Conservation (phyloP, 495 filamentous ascomycete species). For the Terfezia claveryi region DNA sequence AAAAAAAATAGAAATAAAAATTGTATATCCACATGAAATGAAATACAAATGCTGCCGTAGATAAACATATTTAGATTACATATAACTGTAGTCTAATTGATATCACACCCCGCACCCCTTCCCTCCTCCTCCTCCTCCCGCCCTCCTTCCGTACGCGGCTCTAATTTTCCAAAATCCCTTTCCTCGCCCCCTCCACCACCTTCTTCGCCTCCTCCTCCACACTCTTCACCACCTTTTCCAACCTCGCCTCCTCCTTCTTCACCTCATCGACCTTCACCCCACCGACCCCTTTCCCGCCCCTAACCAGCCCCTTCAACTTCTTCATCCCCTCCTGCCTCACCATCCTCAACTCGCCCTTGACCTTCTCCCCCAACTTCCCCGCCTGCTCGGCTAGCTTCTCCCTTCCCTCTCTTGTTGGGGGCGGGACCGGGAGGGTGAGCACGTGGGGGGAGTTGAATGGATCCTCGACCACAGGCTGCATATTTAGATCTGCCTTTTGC, state of each 20-base stretch:
- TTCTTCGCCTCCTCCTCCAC: slow-evolving; percentile 10
- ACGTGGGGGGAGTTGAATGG: slow-evolving; percentile 8
- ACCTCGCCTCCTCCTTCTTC: slow-evolving; percentile 14
- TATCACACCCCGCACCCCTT: too few relatives aligned
- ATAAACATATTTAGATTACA: too few relatives aligned
- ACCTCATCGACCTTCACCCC: slow-evolving; percentile 12
- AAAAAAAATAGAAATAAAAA: not conserved
- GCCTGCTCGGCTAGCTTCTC: slow-evolving; percentile 4
- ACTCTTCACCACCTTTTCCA: slow-evolving; percentile 17
- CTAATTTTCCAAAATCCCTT: slow-evolving; percentile 8
- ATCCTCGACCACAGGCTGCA: slow-evolving; percentile 10
- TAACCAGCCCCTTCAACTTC: slow-evolving; percentile 8
- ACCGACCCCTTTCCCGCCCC: too few relatives aligned
- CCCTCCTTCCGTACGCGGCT: not conserved
- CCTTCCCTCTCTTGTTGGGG: slow-evolving; percentile 14
- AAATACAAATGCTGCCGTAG: too few relatives aligned
- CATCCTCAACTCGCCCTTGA: slow-evolving; percentile 12
- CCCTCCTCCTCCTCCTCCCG: too few relatives aligned
- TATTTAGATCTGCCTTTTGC: slow-evolving; percentile 13
- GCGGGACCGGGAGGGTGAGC: slow-evolving; percentile 13
- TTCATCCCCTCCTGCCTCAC: slow-evolving; percentile 14
- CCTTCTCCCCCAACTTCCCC: slow-evolving; percentile 10
- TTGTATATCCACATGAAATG: too few relatives aligned
- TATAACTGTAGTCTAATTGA: too few relatives aligned
- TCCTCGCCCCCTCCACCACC: slow-evolving; percentile 13